A percentile compares a stretch with the other conserved stretches of the same genome.
phyloP scores from a whole-genome alignment of 306 rosid species.

The Cucumis hystrix region DNA sequence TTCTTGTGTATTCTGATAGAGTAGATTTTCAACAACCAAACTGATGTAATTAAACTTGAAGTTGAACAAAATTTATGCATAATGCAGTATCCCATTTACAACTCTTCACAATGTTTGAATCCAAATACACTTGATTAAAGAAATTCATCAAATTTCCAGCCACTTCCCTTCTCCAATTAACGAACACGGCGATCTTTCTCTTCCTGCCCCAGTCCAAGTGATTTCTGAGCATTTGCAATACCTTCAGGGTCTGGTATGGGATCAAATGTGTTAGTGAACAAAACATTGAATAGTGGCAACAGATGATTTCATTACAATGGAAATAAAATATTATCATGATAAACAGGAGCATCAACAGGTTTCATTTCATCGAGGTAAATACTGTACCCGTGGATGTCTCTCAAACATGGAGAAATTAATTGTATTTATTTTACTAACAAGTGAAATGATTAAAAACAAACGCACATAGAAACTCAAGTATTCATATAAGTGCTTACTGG shows the following conservation, averaged over 20 bases:
- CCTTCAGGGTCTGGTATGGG: constrained; percentile 79
- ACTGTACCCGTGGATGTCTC: neutral
- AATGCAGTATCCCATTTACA: neutral
- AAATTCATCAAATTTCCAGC: neutral
- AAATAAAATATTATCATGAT: neutral
- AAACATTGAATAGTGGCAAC: neutral
- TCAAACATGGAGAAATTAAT: neutral
- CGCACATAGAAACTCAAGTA: neutral
- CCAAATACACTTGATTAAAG: neutral
- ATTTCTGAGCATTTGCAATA: constrained; percentile 80
- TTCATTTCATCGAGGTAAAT: neutral
- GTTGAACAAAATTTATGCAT: constrained; percentile 1
- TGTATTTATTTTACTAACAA: neutral
- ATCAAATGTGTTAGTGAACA: constrained; percentile 2
- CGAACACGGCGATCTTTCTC: constrained; percentile 67
- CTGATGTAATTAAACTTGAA: neutral
- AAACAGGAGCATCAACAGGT: neutral
- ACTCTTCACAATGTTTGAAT: neutral
- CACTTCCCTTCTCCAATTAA: constrained; percentile 8
- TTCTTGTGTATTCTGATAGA: neutral
- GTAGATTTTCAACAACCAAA: neutral
- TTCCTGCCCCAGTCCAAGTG: constrained; percentile 81
- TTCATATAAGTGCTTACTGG: neutral
- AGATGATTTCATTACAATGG: neutral
- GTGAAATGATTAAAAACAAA: neutral